Evolutionary conservation across 345 rosid genomes (phyloP).

Genomic region (Barbarea vulgaris): DNA sequence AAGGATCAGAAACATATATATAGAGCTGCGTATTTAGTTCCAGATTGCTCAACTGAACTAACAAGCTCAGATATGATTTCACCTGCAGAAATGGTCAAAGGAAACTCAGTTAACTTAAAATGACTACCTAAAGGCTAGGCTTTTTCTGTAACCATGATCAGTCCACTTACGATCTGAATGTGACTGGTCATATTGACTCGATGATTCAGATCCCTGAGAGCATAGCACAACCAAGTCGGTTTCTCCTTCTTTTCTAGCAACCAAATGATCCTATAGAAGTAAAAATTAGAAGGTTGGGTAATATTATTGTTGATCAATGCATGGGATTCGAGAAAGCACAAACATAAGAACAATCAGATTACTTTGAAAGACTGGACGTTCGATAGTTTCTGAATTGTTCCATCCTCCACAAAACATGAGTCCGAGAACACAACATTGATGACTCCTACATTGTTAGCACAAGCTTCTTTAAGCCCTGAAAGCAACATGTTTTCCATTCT

Average conservation of each 20-base stretch:
- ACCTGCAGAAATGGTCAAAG: constrained; percentile 47
- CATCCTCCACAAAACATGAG: constrained; percentile 66
- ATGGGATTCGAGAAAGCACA: not conserved
- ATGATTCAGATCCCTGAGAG: constrained; percentile 47
- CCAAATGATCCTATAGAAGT: constrained; percentile 30
- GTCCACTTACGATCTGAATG: constrained; percentile 57
- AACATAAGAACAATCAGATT: constrained; percentile 31
- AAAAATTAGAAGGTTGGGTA: not conserved
- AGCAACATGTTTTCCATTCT: constrained; percentile 71
- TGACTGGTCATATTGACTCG: constrained; percentile 42
- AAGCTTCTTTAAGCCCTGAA: constrained; percentile 67
- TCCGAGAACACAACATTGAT: constrained; percentile 67
- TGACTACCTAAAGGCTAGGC: not conserved
- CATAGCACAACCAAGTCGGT: constrained; percentile 74
- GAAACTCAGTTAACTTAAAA: not conserved
- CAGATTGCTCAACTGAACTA: constrained; percentile 59
- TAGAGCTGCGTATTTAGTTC: constrained; percentile 63
- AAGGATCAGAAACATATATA: constrained; percentile 73
- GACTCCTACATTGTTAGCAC: constrained; percentile 51
- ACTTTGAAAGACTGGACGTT: constrained; percentile 64
- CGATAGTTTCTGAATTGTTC: constrained; percentile 59
- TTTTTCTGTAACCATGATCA: constrained; percentile 4
- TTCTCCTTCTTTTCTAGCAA: constrained; percentile 57
- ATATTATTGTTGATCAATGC: not conserved
- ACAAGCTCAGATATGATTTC: constrained; percentile 59